Evolutionary conservation across 2,329 filamentous ascomycete species (phyloP).

Genomic region (Lasiodiplodia gonubiensis): DNA sequence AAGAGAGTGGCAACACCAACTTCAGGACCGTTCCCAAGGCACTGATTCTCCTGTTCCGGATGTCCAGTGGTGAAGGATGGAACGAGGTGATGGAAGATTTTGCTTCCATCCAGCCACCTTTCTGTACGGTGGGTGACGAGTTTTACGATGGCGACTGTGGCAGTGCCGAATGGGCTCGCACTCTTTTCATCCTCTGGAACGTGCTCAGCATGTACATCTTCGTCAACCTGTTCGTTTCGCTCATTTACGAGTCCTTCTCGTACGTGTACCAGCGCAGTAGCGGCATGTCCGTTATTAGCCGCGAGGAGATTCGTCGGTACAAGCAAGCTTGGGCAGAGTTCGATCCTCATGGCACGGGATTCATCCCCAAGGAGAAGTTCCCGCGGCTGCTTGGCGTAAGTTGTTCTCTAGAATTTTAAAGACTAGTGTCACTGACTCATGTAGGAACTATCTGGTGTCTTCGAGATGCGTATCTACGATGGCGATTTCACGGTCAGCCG

Average conservation of each 20-base stretch:
- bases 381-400: conserved; percentile 80
- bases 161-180: conserved; percentile 84
- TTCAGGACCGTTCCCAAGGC: conserved; percentile 94
- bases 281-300: conserved; percentile 85
- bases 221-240: conserved; percentile 94
- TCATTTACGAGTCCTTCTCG: conserved; percentile 99
- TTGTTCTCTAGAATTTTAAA: conserved; percentile 32
- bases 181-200: conserved; percentile 95
- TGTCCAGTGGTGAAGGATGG: conserved; percentile 95
- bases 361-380: conserved; percentile 87
- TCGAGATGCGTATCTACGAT: conserved; percentile 96
- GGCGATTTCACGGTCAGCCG: conserved; percentile 84
- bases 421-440: background rate
- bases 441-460: conserved; percentile 85
- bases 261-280: conserved; percentile 98
- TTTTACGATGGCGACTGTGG: conserved; percentile 94
- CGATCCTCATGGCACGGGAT: conserved; percentile 89
- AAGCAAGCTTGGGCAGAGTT: conserved; percentile 98
- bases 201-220: conserved; percentile 99
- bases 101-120: conserved; percentile 76
- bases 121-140: conserved; percentile 72
- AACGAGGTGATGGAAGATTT: conserved; percentile 97
- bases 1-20: conserved; percentile 81
- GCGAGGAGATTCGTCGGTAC: conserved; percentile 94
- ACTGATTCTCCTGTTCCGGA: conserved; percentile 88